These are phyloP conservation scores for Mycena galopus DNA, from an alignment of 768 basidiomycete species.

Conservation along the genomic window DNA sequence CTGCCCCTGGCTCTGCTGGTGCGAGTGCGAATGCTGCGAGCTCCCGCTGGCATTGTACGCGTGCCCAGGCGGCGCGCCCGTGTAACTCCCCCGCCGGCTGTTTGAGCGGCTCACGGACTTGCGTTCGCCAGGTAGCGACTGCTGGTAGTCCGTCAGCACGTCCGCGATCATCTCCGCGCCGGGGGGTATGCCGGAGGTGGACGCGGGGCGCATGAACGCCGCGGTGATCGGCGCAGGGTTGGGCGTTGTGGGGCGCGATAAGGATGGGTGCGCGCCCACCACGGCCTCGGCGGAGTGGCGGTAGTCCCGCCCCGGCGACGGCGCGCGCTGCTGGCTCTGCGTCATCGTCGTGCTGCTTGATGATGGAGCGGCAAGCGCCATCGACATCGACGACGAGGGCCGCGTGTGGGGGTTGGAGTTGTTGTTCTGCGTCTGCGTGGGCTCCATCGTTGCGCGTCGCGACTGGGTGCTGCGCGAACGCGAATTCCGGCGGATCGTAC, in stretches of 20 bases:
- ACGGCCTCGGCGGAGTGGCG: conserved; percentile 81
- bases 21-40: conserved; percentile 36
- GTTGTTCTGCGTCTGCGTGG: background rate
- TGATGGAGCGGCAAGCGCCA: conserved; percentile 29
- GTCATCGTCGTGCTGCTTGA: background rate
- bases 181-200: conserved; percentile 51
- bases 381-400: conserved; percentile 30
- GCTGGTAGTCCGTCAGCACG: conserved; percentile 83
- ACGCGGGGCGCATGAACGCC: conserved; percentile 80
- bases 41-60: conserved; percentile 44
- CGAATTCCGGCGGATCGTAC: conserved; percentile 56
- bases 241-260: conserved; percentile 82
- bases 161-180: conserved; percentile 74
- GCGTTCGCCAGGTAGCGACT: conserved; percentile 89
- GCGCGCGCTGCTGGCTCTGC: conserved; percentile 28
- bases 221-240: conserved; percentile 70
- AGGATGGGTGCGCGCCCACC: conserved; percentile 81
- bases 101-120: conserved; percentile 69
- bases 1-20: conserved; percentile 52
- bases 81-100: conserved; percentile 58
- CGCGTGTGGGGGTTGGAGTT: conserved; percentile 35
- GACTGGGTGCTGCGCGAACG: conserved; percentile 42
- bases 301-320: conserved; percentile 68
- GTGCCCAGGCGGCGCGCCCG: conserved; percentile 46
- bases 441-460: conserved; percentile 40